phyloP scores from a whole-genome alignment of 179 eudicot genomes.

The Actinidia chinensis region DNA sequence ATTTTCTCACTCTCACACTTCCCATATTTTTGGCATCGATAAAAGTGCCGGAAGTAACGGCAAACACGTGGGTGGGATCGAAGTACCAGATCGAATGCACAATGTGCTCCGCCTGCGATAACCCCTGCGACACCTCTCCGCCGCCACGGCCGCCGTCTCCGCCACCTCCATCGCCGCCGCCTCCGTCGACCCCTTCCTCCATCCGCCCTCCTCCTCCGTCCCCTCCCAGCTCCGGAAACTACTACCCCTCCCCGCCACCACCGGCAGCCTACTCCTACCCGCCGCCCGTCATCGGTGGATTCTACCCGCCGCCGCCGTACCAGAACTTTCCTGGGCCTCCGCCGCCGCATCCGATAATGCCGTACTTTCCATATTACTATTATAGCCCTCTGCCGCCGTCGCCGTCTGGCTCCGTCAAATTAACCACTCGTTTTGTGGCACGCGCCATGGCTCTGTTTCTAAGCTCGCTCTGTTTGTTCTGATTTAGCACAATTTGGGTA shows the following conservation, averaged over 20 bases:
- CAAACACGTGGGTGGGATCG: constrained; percentile 44
- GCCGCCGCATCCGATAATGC: constrained; percentile 86
- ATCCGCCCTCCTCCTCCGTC: constrained; percentile 11
- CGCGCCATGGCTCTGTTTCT: constrained; percentile 7
- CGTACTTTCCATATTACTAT: constrained; percentile 76
- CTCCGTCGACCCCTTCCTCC: constrained; percentile 36
- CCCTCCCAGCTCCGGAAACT: constrained; percentile 37
- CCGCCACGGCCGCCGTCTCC: constrained; percentile 10
- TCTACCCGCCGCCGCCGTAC: constrained; percentile 40
- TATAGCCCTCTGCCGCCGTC: constrained; percentile 51
- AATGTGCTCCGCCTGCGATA: constrained; percentile 78
- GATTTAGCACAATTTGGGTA: neutral
- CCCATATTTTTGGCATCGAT: neutral
- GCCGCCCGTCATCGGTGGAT: neutral
- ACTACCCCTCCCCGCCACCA: constrained; percentile 29
- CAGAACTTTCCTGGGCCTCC: constrained; percentile 49
- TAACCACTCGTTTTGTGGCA: neutral
- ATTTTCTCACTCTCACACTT: neutral
- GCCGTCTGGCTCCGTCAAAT: neutral
- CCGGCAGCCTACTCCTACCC: constrained; percentile 32
- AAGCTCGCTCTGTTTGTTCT: neutral
- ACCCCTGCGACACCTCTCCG: constrained; percentile 45
- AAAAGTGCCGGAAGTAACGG: constrained; percentile 2
- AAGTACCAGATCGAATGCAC: constrained; percentile 66
- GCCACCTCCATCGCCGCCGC: neutral